phyloP scores from a whole-genome alignment of 2,329 filamentous ascomycete genomes.

The Ophiostoma quercus region DNA sequence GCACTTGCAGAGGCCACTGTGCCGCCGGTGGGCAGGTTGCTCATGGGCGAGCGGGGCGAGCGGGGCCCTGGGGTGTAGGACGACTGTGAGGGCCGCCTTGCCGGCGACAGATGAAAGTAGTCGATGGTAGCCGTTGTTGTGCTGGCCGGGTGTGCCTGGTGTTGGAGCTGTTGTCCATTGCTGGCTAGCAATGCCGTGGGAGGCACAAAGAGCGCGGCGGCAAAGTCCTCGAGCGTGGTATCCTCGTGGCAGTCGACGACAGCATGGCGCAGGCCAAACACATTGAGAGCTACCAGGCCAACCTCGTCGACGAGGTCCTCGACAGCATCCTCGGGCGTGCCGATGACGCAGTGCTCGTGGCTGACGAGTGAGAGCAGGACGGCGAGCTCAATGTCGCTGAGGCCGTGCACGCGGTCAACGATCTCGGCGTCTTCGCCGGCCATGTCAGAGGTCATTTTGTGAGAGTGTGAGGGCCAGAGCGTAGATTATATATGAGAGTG shows the following conservation, averaged over 20 bases:
- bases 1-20: background rate
- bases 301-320: conserved; percentile 70
- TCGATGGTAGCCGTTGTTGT: conserved; percentile 11
- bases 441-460: background rate
- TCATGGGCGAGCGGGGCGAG: conserved; percentile 6
- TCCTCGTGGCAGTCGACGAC: conserved; percentile 66
- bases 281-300: conserved; percentile 59
- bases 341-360: conserved; percentile 83
- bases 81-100: conserved; percentile 16
- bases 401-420: conserved; percentile 64
- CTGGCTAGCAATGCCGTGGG: conserved; percentile 32
- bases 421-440: conserved; percentile 45
- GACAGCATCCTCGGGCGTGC: conserved; percentile 58
- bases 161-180: conserved; percentile 22
- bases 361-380: conserved; percentile 73
- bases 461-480: background rate
- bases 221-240: conserved; percentile 78
- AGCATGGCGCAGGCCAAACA: conserved; percentile 66
- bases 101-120: conserved; percentile 29
- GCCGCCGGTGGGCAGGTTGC: background rate
- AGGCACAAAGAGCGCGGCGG: conserved; percentile 58
- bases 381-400: conserved; percentile 86
- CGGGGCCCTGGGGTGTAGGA: background rate
- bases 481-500: background rate
- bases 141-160: conserved; percentile 8